phyloP scores from a whole-genome alignment of 108 stramenopile species.

The Aurantiochytrium sp. region DNA sequence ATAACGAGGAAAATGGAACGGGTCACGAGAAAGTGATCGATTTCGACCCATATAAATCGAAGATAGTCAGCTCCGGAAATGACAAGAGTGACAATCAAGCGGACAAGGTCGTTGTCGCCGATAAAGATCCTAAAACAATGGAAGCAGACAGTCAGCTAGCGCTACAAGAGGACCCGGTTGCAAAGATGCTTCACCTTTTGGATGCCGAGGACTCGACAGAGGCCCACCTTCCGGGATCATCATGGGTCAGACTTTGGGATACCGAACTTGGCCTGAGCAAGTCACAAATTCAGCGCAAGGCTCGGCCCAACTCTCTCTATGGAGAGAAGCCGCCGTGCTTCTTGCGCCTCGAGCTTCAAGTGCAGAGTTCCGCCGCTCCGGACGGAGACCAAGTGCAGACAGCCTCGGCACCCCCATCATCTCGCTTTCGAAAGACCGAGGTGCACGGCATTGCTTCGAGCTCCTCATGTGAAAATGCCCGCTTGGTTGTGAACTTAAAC shows the following conservation, averaged over 20 bases:
- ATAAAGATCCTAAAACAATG: too few species aligned
- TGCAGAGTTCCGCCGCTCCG: neutral
- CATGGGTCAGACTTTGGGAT: neutral
- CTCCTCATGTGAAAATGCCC: neutral
- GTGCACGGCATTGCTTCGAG: neutral
- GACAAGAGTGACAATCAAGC: too few species aligned
- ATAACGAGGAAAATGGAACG: too few species aligned
- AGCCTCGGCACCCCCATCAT: neutral
- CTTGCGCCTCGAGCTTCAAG: neutral
- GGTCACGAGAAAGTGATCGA: neutral
- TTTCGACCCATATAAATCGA: too few species aligned
- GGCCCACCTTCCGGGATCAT: too few species aligned
- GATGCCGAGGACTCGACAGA: neutral
- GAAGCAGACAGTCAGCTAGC: too few species aligned
- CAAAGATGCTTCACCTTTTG: too few species aligned
- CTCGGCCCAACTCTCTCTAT: neutral
- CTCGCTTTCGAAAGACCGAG: neutral
- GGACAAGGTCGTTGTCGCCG: too few species aligned
- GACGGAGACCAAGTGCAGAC: neutral
- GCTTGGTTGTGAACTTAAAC: neutral
- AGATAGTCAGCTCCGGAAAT: too few species aligned
- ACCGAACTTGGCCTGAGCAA: neutral
- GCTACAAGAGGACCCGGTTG: too few species aligned
- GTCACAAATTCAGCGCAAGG: neutral
- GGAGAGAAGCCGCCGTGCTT: neutral